These are phyloP conservation scores for Porodaedalea pini DNA, from an alignment of 1,284 basidiomycete species.

Conservation along the genomic window DNA sequence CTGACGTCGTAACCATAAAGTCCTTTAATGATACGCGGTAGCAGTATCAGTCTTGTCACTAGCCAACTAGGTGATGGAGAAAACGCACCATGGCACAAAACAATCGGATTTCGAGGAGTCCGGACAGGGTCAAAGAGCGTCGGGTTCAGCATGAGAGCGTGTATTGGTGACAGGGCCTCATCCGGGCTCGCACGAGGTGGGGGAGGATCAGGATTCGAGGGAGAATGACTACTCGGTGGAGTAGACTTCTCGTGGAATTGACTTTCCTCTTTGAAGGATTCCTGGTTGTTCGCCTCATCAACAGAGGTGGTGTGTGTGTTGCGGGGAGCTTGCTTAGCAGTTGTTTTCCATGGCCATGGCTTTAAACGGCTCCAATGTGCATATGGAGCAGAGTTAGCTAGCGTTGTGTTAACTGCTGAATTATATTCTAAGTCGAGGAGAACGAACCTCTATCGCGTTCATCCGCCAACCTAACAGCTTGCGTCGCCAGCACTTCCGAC, in stretches of 20 bases:
- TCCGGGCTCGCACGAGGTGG: constrained; percentile 19
- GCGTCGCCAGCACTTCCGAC: constrained; percentile 10
- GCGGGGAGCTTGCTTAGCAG: not conserved
- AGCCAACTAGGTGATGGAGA: not conserved
- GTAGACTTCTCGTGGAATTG: not conserved
- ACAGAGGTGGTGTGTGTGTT: not conserved
- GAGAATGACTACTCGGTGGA: not conserved
- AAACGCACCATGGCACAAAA: constrained; percentile 88
- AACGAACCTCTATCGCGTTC: not conserved
- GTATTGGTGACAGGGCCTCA: constrained; percentile 43
- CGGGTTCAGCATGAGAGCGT: constrained; percentile 70
- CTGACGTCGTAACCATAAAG: constrained; percentile 93
- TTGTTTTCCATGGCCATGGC: constrained; percentile 1
- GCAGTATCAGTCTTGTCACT: constrained; percentile 18
- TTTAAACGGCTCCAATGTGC: constrained; percentile 3
- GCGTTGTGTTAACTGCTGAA: not conserved
- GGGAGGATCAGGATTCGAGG: not conserved
- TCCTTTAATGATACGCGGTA: constrained; percentile 43
- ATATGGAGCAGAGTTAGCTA: not conserved
- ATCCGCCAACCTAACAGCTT: not conserved
- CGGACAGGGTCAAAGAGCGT: constrained; percentile 72
- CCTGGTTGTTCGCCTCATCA: not conserved
- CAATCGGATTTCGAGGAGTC: constrained; percentile 84
- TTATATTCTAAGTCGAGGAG: not conserved
- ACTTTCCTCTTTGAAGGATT: not conserved